Percentiles rank a stretch among this genome's conserved stretches.
Conservation (phyloP, 1,284 basidiomycete genomes). For the Ustanciosporium gigantosporum region DNA sequence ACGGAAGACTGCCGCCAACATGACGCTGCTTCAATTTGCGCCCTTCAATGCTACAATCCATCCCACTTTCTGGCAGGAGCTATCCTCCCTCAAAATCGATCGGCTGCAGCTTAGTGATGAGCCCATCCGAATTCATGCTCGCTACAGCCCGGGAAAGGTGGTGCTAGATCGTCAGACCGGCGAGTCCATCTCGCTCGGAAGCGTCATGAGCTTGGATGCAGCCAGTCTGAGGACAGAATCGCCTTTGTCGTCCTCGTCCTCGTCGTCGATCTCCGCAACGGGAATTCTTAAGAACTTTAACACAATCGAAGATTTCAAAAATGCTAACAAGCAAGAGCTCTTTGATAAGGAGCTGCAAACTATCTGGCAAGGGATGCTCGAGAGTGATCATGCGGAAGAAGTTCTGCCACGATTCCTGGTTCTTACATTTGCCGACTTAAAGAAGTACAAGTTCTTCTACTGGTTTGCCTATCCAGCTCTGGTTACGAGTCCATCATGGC, state of each 20-base stretch:
- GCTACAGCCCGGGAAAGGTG: conserved; percentile 73
- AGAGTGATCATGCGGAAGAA: conserved; percentile 13
- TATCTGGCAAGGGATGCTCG: conserved; percentile 22
- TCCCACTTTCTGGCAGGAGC: conserved; percentile 89
- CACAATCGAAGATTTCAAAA: conserved; percentile 93
- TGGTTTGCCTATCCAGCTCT: conserved; percentile 97
- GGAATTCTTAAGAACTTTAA: conserved; percentile 81
- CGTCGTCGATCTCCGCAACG: conserved; percentile 5
- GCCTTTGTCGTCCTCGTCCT: conserved; percentile 1
- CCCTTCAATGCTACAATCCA: conserved; percentile 84
- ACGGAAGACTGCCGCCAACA: no score
- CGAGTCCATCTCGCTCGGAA: conserved; percentile 45
- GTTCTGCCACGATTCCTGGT: conserved; percentile 77
- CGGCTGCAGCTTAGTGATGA: conserved; percentile 81
- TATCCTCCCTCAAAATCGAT: conserved; percentile 87
- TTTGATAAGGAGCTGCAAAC: conserved; percentile 64
- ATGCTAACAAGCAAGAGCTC: conserved; percentile 80
- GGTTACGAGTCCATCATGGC: conserved; percentile 64
- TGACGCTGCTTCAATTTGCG: conserved; percentile 65
- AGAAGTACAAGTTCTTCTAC: conserved; percentile 96
- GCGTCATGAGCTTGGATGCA: conserved; percentile 52
- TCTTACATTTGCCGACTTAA: conserved; percentile 92
- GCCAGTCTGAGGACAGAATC: conserved; percentile 61
- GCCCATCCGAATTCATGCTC: conserved; percentile 69
- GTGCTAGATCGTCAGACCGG: conserved; percentile 76